phyloP scores from a whole-genome alignment of 805 yeast genomes.

The Schizosaccharomyces octosporus region DNA sequence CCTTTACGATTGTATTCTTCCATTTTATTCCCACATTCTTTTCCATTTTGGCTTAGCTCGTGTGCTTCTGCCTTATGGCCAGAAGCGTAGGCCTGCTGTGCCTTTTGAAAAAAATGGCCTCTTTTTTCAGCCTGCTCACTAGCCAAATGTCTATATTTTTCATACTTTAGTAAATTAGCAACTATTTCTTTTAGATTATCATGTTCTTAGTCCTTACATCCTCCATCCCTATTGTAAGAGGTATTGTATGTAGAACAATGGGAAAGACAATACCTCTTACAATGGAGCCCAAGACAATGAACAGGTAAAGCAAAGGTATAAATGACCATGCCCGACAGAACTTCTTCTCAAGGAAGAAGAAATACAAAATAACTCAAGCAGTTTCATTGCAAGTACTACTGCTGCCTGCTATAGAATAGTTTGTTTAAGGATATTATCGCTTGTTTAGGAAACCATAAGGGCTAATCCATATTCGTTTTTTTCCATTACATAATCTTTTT shows the following conservation, averaged over 20 bases:
- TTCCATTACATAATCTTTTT: no score
- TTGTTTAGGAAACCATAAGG: no score
- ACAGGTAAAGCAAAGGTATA: neutral
- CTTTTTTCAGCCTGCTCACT: neutral
- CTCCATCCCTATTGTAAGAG: neutral
- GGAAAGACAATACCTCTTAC: neutral
- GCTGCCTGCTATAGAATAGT: neutral
- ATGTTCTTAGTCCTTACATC: neutral
- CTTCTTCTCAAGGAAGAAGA: neutral
- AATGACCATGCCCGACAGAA: neutral
- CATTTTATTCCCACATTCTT: conserved; percentile 32
- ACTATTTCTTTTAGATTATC: neutral
- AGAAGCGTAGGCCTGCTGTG: conserved; percentile 49
- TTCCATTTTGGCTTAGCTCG: conserved; percentile 43
- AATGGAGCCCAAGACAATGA: neutral
- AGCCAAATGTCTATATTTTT: conserved; percentile 2
- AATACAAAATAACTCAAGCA: neutral
- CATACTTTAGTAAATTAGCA: conserved; percentile 1
- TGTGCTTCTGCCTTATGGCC: conserved; percentile 61
- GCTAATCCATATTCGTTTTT: no score
- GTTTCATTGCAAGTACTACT: neutral
- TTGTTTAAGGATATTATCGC: no score
- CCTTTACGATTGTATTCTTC: conserved; percentile 38
- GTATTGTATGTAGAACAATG: neutral
- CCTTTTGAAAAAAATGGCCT: conserved; percentile 10